phyloP scores from a whole-genome alignment of 176 grass and related monocot genomes.

The Microstegium vimineum region DNA sequence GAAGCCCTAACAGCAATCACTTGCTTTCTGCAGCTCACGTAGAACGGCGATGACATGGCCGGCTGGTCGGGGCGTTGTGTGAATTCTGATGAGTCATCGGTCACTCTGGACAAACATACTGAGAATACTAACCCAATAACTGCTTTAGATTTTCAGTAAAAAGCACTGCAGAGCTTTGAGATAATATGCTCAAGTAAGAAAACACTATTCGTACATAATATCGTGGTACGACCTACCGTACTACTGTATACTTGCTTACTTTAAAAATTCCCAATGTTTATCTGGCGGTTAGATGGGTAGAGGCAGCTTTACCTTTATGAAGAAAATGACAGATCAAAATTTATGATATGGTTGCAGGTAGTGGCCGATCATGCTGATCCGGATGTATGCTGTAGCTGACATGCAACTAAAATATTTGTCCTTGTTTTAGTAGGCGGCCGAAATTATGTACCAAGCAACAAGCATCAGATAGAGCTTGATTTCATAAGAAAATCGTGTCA shows the following conservation, averaged over 20 bases:
- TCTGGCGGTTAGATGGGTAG: not conserved
- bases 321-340: constrained; percentile 7
- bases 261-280: not conserved
- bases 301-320: not conserved
- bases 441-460: not conserved
- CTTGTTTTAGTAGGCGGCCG: not conserved
- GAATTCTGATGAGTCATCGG: not conserved
- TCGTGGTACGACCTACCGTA: not conserved
- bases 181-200: not conserved
- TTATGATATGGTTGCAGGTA: not conserved
- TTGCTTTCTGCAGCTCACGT: not conserved
- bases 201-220: not conserved
- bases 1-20: no score
- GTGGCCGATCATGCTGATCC: not conserved
- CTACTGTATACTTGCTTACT: not conserved
- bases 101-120: not conserved
- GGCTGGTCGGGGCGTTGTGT: not conserved
- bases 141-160: not conserved
- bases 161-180: not conserved
- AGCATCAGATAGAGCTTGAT: not conserved
- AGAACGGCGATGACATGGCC: no score
- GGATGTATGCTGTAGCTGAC: not conserved
- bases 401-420: not conserved
- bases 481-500: not conserved
- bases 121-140: not conserved